Base-by-base conservation (phyloP, 495 filamentous ascomycete genomes). In the Trichoderma gamsii region DNA sequence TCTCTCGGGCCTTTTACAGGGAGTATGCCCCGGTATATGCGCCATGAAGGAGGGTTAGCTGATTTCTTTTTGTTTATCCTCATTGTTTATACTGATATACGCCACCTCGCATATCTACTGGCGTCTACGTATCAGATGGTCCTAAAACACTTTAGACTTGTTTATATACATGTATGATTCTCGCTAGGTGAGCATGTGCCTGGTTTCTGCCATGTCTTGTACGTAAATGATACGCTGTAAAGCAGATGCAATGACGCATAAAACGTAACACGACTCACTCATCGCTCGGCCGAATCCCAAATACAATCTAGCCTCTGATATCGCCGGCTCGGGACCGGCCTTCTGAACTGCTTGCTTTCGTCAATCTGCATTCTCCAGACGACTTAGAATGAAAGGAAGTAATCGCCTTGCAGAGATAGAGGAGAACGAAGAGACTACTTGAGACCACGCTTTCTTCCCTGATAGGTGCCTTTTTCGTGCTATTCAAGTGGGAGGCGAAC, bases 1-100 rank as follows among this genome's bases (percentile, higher is more conserved):
- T 61, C 23, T 32, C 56, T 61, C 56, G 56, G 56, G 23, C 56
- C 56, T 61, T 52, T 61, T 29, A 8, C 23, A 61, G 56, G 27
- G 35, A 12, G 11, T 61, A 25, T 32, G 56, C 29, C 23, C 25
- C 56, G 27, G 13, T 16, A 61, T 61, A 23, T 29, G 56, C 56
- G 29, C 29, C 56, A 7, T 61, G 56, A 21, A 61, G 16, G 56
- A 11, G 23, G 21, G n/a, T 5, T 21, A 7, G 27, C 29, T 7
- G 27, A 61, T 29, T 49, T 4, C 13, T 4, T n/a, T n/a, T 3
- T 25, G 9, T 0, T 32, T 61, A 29, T 9, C 7, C 25, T 21
- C 11, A 11, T 0, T 21, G 21, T 11, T 61, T 12, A 13, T 27
- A 12, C 0, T 6, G 3, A 32, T 61, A 61, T 32, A 61, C 29